phyloP scores from a whole-genome alignment of 768 basidiomycete genomes.

The Suillus sp. region DNA sequence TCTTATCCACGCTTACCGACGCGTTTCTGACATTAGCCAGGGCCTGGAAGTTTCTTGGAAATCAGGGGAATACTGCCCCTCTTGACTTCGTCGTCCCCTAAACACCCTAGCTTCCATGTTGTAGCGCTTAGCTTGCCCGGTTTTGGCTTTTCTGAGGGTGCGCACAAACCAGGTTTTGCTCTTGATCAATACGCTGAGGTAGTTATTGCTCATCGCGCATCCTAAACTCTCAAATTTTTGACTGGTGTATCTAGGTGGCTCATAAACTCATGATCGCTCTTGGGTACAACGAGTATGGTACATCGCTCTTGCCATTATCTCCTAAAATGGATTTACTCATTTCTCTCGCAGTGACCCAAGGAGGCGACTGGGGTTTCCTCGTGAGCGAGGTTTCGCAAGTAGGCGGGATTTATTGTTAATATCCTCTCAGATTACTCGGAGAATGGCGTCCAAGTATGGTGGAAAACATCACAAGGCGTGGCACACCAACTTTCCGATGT shows the following conservation, averaged over 20 bases:
- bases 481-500: conserved; percentile 53
- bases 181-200: conserved; percentile 59
- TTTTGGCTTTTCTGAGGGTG: conserved; percentile 62
- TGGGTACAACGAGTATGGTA: conserved; percentile 28
- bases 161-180: conserved; percentile 53
- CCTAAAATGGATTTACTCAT: neutral
- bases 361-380: conserved; percentile 48
- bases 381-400: conserved; percentile 28
- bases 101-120: conserved; percentile 62
- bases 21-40: neutral
- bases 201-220: neutral
- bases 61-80: conserved; percentile 34
- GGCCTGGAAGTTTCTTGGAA: conserved; percentile 6
- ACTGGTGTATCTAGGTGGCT: conserved; percentile 35
- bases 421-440: conserved; percentile 36
- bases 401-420: neutral
- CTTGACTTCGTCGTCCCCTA: conserved; percentile 41
- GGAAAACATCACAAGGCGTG: conserved; percentile 49
- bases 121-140: conserved; percentile 38
- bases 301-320: neutral
- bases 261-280: conserved; percentile 52
- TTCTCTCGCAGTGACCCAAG: conserved; percentile 42
- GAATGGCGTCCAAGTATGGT: conserved; percentile 39
- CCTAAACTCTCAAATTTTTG: conserved; percentile 5
- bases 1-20: conserved; percentile 39